A percentile compares a stretch with the other conserved stretches of the same genome.
Evolutionary conservation across 192 early-diverging fungal genomes (phyloP).

Genomic region (Radiomyces spectabilis): DNA sequence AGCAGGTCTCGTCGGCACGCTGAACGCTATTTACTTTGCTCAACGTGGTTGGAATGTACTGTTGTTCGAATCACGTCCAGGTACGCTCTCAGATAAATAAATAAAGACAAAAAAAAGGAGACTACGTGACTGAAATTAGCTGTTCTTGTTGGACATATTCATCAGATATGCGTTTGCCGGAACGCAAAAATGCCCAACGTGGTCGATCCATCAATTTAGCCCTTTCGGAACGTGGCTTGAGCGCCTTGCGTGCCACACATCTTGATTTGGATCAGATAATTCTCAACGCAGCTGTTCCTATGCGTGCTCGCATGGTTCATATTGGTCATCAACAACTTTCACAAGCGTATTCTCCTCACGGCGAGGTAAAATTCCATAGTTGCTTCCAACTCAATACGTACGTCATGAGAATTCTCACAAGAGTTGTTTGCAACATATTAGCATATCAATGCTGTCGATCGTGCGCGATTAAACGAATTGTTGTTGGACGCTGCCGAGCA

Average conservation of each 20-base stretch:
- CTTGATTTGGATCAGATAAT: constrained; percentile 58
- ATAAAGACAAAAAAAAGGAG: neutral
- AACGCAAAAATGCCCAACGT: constrained; percentile 40
- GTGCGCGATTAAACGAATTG: constrained; percentile 72
- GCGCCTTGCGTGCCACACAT: constrained; percentile 68
- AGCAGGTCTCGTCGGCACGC: constrained; percentile 88
- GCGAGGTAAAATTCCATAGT: constrained; percentile 47
- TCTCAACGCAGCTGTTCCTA: constrained; percentile 69
- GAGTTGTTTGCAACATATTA: constrained; percentile 12
- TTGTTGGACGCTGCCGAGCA: constrained; percentile 69
- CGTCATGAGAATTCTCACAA: neutral
- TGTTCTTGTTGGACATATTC: neutral
- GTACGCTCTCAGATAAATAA: constrained; percentile 23
- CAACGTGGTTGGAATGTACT: constrained; percentile 85
- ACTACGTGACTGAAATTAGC: neutral
- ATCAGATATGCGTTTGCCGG: constrained; percentile 55
- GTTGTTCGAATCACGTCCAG: constrained; percentile 78
- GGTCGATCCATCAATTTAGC: constrained; percentile 93
- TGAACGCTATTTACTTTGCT: constrained; percentile 86
- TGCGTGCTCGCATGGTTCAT: constrained; percentile 93
- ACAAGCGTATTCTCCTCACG: constrained; percentile 85
- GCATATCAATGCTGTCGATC: constrained; percentile 92
- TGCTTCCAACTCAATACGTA: no score
- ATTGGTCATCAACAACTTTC: constrained; percentile 47
- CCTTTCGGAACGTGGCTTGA: constrained; percentile 78